Evolutionary conservation across 2,329 filamentous ascomycete species (phyloP).

Genomic region (Oidium heveae): DNA sequence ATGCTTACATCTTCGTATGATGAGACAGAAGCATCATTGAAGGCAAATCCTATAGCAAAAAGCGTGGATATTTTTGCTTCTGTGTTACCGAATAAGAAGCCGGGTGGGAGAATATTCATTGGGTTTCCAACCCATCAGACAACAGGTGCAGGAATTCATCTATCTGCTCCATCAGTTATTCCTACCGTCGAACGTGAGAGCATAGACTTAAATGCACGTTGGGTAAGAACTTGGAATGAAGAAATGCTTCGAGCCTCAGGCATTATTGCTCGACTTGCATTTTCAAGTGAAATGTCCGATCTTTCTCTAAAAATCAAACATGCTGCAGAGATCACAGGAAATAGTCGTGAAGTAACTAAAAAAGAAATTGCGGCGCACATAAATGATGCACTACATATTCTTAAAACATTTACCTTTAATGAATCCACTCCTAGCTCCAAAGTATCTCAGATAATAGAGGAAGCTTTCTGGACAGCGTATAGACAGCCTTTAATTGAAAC

Average conservation of each 20-base stretch:
- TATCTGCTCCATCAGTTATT: constrained; percentile 88
- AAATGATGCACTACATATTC: constrained; percentile 56
- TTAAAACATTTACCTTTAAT: constrained; percentile 67
- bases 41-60: constrained; percentile 23
- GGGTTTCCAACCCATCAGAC: constrained; percentile 96
- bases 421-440: constrained; percentile 74
- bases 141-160: constrained; percentile 76
- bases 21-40: constrained; percentile 34
- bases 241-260: constrained; percentile 82
- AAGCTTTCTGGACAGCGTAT: constrained; percentile 88
- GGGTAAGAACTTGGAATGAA: constrained; percentile 84
- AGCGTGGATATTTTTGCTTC: constrained; percentile 65
- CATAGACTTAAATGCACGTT: constrained; percentile 86
- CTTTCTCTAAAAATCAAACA: constrained; percentile 35
- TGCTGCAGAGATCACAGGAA: constrained; percentile 16
- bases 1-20: constrained; percentile 83
- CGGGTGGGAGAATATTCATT: constrained; percentile 73
- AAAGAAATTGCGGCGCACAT: constrained; percentile 42
- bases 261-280: constrained; percentile 71
- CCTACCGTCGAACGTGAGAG: constrained; percentile 92
- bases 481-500: constrained; percentile 64
- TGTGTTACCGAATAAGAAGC: constrained; percentile 65
- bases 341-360: constrained; percentile 28
- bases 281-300: constrained; percentile 63
- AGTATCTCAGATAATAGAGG: constrained; percentile 70